Percentiles rank a stretch among this genome's conserved stretches.
Conservation (phyloP, 202 grass and related monocot genomes). For the Carex arenaria region DNA sequence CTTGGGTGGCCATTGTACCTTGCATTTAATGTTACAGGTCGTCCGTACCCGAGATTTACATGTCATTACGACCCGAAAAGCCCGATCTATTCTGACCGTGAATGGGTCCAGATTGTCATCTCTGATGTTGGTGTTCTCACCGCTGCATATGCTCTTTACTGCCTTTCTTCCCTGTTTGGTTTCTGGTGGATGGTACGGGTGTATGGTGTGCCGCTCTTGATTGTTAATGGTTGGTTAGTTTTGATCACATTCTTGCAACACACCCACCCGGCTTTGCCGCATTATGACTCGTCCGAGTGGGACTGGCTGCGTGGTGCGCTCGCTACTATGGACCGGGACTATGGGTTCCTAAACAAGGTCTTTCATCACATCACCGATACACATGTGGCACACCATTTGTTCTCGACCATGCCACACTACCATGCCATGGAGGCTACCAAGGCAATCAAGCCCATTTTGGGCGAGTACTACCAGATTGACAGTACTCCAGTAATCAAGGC, state of each 20-base stretch:
- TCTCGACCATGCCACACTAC: slow-evolving; percentile 98
- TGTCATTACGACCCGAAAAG: slow-evolving; percentile 87
- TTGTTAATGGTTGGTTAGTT: slow-evolving; percentile 85
- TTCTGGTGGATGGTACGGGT: slow-evolving; percentile 65
- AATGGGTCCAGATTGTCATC: slow-evolving; percentile 67
- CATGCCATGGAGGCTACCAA: slow-evolving; percentile 94
- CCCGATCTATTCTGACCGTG: slow-evolving; percentile 82
- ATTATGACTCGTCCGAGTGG: slow-evolving; percentile 92
- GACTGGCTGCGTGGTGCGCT: slow-evolving; percentile 94
- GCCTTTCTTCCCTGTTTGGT: slow-evolving; percentile 45
- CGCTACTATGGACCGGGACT: slow-evolving; percentile 86
- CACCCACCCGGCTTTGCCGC: slow-evolving; percentile 82
- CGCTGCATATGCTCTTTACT: slow-evolving; percentile 27
- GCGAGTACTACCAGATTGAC: slow-evolving; percentile 90
- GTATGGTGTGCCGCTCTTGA: slow-evolving; percentile 71
- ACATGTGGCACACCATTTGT: slow-evolving; percentile 93
- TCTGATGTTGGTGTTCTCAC: slow-evolving; percentile 60
- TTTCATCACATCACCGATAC: slow-evolving; percentile 99
- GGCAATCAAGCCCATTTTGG: slow-evolving; percentile 82
- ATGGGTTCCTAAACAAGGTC: slow-evolving; percentile 83
- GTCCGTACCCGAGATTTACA: slow-evolving; percentile 77
- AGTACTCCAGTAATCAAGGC: slow-evolving; percentile 57
- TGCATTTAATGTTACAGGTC: slow-evolving; percentile 64
- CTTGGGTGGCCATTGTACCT: slow-evolving; percentile 92
- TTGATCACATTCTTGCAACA: slow-evolving; percentile 96